A percentile compares a stretch with the other conserved stretches of the same genome.
Conservation (phyloP, 1,284 basidiomycete genomes). For the Porodaedalea pini region DNA sequence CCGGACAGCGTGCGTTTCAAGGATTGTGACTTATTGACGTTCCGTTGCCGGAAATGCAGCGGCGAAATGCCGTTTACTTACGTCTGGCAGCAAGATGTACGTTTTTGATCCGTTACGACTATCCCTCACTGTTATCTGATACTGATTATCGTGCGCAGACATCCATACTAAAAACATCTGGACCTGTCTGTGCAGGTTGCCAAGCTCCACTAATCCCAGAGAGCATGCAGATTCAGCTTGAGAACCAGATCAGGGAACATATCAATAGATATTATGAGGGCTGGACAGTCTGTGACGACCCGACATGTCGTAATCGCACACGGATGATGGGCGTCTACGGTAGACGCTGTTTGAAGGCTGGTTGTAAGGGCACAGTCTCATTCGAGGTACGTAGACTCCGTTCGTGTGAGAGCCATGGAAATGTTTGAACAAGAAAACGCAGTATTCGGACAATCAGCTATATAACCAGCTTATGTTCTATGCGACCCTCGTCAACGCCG, state of each 20-base stretch:
- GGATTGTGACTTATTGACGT: slow-evolving; percentile 62
- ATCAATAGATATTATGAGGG: slow-evolving; percentile 87
- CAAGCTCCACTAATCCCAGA: slow-evolving; percentile 46
- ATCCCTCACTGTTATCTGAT: neutral
- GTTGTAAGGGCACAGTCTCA: slow-evolving; percentile 65
- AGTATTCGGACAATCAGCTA: slow-evolving; percentile 82
- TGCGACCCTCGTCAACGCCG: slow-evolving; percentile 69
- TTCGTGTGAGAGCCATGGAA: neutral
- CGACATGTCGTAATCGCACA: slow-evolving; percentile 80
- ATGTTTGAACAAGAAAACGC: slow-evolving; percentile 11
- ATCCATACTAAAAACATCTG: slow-evolving; percentile 48
- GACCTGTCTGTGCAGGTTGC: slow-evolving; percentile 64
- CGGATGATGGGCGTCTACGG: slow-evolving; percentile 92
- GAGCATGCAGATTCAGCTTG: slow-evolving; percentile 81
- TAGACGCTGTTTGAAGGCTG: slow-evolving; percentile 65
- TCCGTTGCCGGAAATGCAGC: slow-evolving; percentile 76
- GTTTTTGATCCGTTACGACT: slow-evolving; percentile 21
- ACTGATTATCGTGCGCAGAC: slow-evolving; percentile 30
- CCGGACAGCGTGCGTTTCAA: slow-evolving; percentile 87
- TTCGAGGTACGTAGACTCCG: slow-evolving; percentile 61
- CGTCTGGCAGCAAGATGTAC: slow-evolving; percentile 61
- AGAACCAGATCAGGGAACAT: slow-evolving; percentile 75
- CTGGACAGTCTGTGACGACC: slow-evolving; percentile 86
- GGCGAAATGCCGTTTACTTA: slow-evolving; percentile 62
- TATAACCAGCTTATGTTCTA: slow-evolving; percentile 89